phyloP scores from a whole-genome alignment of 306 rosid species.

The Acacia crassicarpa region DNA sequence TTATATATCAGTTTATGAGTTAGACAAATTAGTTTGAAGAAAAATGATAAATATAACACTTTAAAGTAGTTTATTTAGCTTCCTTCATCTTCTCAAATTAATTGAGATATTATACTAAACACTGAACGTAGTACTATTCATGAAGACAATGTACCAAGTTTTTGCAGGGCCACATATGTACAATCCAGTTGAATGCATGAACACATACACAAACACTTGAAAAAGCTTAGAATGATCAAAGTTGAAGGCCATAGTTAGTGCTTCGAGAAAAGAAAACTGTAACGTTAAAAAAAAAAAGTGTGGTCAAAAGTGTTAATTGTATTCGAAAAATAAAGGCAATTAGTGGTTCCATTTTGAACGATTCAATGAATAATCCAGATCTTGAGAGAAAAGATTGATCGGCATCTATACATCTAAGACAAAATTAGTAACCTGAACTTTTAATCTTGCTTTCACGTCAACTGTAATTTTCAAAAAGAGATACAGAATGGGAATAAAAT shows the following conservation, averaged over 20 bases:
- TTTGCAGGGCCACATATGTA: not conserved
- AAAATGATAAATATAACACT: too few relatives aligned
- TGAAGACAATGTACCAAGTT: not conserved
- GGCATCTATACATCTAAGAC: too few relatives aligned
- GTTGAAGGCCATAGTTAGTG: not conserved
- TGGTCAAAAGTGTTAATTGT: not conserved
- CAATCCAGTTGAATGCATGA: not conserved
- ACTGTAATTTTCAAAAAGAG: not conserved
- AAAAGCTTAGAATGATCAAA: not conserved
- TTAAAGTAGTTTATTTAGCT: too few relatives aligned
- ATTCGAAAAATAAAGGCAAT: not conserved
- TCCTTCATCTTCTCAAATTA: too few relatives aligned
- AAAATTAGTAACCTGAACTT: not conserved
- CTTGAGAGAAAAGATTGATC: not conserved
- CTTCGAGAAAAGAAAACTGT: too few relatives aligned
- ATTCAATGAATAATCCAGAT: slow-evolving; percentile 11
- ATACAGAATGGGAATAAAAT: not conserved
- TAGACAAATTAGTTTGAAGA: too few relatives aligned
- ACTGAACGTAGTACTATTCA: not conserved
- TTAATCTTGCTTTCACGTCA: not conserved
- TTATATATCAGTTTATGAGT: too few relatives aligned
- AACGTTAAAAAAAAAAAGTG: too few relatives aligned
- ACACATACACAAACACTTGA: not conserved
- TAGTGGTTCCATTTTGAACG: not conserved
- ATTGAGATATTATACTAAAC: too few relatives aligned